These are phyloP conservation scores for Globisporangium carolinianum DNA, from an alignment of 352 stramenopile species.

Conservation along the genomic window DNA sequence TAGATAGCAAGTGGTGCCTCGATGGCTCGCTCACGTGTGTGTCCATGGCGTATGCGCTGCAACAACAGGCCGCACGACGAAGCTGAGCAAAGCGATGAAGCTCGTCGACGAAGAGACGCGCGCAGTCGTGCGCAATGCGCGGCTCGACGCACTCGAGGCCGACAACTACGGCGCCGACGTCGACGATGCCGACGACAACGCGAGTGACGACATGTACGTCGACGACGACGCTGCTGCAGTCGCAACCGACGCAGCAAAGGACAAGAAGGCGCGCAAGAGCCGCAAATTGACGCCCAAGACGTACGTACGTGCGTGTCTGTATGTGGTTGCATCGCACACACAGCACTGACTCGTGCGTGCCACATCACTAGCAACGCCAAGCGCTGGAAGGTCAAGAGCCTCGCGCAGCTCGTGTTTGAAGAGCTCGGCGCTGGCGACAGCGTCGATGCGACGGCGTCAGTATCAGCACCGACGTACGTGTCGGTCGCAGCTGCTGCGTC, in stretches of 20 bases:
- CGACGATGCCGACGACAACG: constrained; percentile 46
- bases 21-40: background rate
- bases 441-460: background rate
- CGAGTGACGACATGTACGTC: constrained; percentile 57
- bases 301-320: background rate
- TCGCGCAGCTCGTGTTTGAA: constrained; percentile 85
- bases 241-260: constrained; percentile 7
- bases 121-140: constrained; percentile 74
- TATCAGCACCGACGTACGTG: constrained; percentile 54
- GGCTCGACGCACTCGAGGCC: constrained; percentile 82
- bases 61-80: constrained; percentile 50
- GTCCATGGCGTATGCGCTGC: background rate
- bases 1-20: too few species aligned
- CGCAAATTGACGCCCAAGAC: constrained; percentile 2
- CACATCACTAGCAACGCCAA: constrained; percentile 14
- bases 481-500: constrained; percentile 56
- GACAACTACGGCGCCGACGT: constrained; percentile 83
- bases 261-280: constrained; percentile 38
- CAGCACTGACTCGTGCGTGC: background rate
- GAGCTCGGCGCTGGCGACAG: constrained; percentile 29
- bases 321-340: background rate
- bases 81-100: constrained; percentile 78
- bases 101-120: constrained; percentile 81
- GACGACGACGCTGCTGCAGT: constrained; percentile 41
- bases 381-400: constrained; percentile 83